Evolutionary conservation across 1,139 yeast genomes (phyloP), one percentile per base, ranked within the genome.

Genomic region (Nakaseomyces delphensis): DNA sequence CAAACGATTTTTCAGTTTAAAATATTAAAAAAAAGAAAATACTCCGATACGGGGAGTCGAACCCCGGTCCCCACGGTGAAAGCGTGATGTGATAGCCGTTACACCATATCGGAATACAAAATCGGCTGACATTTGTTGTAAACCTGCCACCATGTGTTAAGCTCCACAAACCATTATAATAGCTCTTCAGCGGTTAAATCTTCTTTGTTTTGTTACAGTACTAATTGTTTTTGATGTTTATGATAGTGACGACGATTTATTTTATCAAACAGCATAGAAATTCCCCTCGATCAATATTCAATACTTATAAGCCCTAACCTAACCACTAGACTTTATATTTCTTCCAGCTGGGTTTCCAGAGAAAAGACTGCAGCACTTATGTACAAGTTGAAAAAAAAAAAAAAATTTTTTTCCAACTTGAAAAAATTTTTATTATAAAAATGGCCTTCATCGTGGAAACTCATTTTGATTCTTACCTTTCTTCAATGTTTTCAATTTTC

Each of bases 51-150:
- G 57, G 59, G 59, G 61, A 55, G 59, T 57, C 60, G 61, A 57
- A 56, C 61, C 60, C 60, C 58, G 59, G 59, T 55, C 57, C 53
- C 59, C 59, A 55, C 60, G 59, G 59, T 55, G 59, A 55, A 54
- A 55, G 59, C 60, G 59, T 48, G 59, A 49, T 56, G 60, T 55
- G 60, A 56, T 56, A 57, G 60, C 61, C 61, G 60, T 54, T 57
- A 55, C 61, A 57, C 61, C 54, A 56, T 53, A 55, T 53, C 59
- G 59, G 60, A 54, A 33, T 33, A 33, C 27, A 14, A 21, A 21
- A n/a, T 33, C 18, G 18, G 25, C 11, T 20, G 27, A 33, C 11
- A 2, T n/a, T 25, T 25, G 9, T 3, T 8, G n/a, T 7, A 1
- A 3, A 10, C 2, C 28, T 7, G n/a, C 2, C 1, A 2, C 2